Base-by-base conservation (phyloP, 129 eudicot genomes). In the Tanacetum coccineum region DNA sequence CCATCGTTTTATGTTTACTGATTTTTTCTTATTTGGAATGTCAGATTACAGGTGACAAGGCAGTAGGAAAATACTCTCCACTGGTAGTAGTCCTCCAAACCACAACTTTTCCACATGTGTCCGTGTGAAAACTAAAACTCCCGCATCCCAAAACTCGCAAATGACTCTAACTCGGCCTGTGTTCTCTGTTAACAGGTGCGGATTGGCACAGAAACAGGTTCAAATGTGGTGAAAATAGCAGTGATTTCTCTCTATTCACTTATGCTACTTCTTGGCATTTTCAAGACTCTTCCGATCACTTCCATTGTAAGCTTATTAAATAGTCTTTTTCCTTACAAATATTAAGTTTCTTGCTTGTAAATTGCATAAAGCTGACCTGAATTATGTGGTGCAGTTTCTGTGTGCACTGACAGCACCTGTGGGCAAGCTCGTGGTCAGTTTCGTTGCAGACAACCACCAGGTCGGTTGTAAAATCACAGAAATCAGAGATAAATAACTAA, bases 51-150 rank as follows among this genome's bases (percentile, higher is more conserved):
- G 95, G 79, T 50, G 96, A 88, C 55, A 75, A 44, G 59, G 92
- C 86, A 30, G 96, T 89, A 47, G 92, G 92, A 36, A 93, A 93
- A 74, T 44, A 80, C 70, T 93, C 99, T 40, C 99, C 96, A 19
- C 64, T 93, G 92, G 98, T 91, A 65, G 88, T 67, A 70, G 66
- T 70, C 79, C 50, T 14, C 5, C 51, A 47, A 55, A 30, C 59
- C 63, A 45, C 59, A 64, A 48, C 22, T 3, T 36, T 51, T 50
- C 50, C 48, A 53, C 1, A 2, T 9, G 26, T 45, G 4, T 63
- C 57, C 18, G 17, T 25, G 13, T 51, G 40, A 63, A 53, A 18
- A 73, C 13, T n/a, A 26, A 9, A 57, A 64, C 65, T 22, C 25
- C 66, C 39, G 26, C 65, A 9, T 44, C 42, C 19, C 44, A 36